Base-by-base conservation (phyloP, 75 land plant species). In the Isoetes taiwanensis region DNA sequence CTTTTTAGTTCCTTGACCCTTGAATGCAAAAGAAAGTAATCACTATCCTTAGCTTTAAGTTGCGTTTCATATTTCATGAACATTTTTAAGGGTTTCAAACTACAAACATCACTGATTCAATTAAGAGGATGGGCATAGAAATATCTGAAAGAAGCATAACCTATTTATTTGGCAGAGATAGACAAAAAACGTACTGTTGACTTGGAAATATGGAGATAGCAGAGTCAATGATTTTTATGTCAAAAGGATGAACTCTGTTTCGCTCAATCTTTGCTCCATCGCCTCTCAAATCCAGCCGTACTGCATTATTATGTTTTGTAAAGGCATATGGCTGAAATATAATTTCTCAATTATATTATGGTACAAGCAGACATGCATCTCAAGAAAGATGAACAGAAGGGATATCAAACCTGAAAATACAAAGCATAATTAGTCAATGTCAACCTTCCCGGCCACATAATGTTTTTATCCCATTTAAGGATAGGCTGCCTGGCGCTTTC, bases 361-460 rank as follows among this genome's bases (percentile, higher is more conserved):
- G 17, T 26, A 27, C 32, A 10, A 3, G 34, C 25, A 8, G 14
- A n/a, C 19, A 26, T 1, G 43, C 19, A 57, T 0, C 2, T 2
- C n/a, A 53, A 26, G 3, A n/a, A 0, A 63, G 41, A 1, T 48
- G 10, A 33, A 58, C 28, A 12, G 11, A 1, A 20, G 33, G 26
- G 31, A 3, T 5, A 14, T 5, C 56, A 54, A 25, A 81, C 97
- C 97, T 90, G 87, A 71, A 90, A 90, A 58, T 90, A 83, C 20
- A 90, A 63, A 20, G 87, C 87, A 31, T 70, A 65, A 64, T 90
- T 80, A 24, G 93, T 90, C 42, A 90, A 60, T 31, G 87, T 90
- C 21, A 90, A 72, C 40, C 79, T 80, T 59, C 97, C 97, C 23
- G 91, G 97, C 93, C 87, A 86, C 27, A 73, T 78, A 42, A 84